Base-by-base conservation (phyloP, 2,329 filamentous ascomycete genomes). In the Xylaria hypoxylon region DNA sequence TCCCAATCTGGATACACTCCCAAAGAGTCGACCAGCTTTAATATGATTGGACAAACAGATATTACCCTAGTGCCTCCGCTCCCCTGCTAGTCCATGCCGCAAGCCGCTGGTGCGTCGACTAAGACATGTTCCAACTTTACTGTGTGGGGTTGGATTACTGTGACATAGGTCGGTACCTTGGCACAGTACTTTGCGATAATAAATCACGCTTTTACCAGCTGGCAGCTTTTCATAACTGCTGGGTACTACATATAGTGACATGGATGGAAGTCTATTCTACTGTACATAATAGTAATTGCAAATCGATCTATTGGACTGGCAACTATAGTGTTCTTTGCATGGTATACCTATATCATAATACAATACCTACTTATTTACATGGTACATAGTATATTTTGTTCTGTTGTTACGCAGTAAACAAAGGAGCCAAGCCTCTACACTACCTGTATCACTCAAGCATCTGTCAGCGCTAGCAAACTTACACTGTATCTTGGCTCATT, bases 1-100 rank as follows among this genome's bases (percentile, higher is more conserved):
- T 75, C 74, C 74, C 70, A 73, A 76, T 74, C 70, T 71, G 73
- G 74, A 71, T 71, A 76, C 70, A 73, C 74, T 74, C 73, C 74
- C 72, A 76, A 76, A 75, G 62, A 62, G 74, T 76, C 73, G 65
- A 73, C 60, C 65, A 64, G 58, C 70, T 66, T 71, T 59, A 26
- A 63, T 69, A 56, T 74, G 61, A 76, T 76, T 76, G 73, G 74
- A 65, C 47, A 69, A 66, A 62, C 60, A 69, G 52, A 63, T 67
- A 58, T 40, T 26, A 24, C 65, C 65, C 68, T 69, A 65, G 67
- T 64, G 69, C 72, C 70, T 74, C 61, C 62, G 58, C 66, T 66
- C 72, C 72, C 67, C 10, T 38, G 35, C 35, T 38, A 11, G 13
- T 15, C 35, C 35, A 38, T 74, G 72, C 52, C 53, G 19, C 40